phyloP scores from a whole-genome alignment of 1,284 basidiomycete species.

The Ganoderma leucocontextum region DNA sequence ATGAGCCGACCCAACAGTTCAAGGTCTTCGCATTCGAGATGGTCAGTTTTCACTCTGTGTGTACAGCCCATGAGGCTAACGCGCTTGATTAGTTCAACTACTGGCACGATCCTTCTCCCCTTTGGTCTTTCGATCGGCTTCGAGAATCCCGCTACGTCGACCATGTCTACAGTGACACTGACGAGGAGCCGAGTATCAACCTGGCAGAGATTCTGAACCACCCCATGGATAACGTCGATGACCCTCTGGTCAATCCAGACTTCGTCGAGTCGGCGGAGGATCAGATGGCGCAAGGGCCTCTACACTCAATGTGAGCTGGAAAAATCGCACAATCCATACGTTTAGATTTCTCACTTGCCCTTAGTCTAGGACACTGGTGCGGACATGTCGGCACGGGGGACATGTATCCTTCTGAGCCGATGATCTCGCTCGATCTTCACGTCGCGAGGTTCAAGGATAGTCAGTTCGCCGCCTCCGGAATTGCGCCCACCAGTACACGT shows the following conservation, averaged over 20 bases:
- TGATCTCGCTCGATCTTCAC: conserved; percentile 10
- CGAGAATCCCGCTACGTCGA: conserved; percentile 15
- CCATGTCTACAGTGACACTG: conserved; percentile 5
- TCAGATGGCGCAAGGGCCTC: not conserved
- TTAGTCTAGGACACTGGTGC: conserved; percentile 14
- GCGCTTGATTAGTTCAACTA: not conserved
- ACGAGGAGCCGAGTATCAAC: not conserved
- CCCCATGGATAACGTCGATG: not conserved
- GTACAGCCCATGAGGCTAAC: not conserved
- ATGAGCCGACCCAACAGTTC: conserved; percentile 31
- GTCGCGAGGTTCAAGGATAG: not conserved
- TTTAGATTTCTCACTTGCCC: not conserved
- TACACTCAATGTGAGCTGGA: conserved; percentile 7
- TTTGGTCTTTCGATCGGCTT: not conserved
- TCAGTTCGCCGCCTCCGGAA: conserved; percentile 4
- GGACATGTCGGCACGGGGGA: not conserved
- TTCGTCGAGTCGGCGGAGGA: conserved; percentile 3
- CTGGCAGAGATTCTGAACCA: conserved; percentile 4
- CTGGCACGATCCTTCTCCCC: not conserved
- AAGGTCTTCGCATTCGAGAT: conserved; percentile 33
- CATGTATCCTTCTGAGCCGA: conserved; percentile 2
- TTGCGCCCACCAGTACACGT: not conserved
- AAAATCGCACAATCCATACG: not conserved
- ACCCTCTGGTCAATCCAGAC: not conserved
- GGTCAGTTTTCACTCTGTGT: conserved; percentile 19